Percentiles rank a stretch among this genome's conserved stretches.
These are phyloP conservation scores for Macrolepiota dolichaula DNA, from an alignment of 768 basidiomycete species.

Conservation along the genomic window DNA sequence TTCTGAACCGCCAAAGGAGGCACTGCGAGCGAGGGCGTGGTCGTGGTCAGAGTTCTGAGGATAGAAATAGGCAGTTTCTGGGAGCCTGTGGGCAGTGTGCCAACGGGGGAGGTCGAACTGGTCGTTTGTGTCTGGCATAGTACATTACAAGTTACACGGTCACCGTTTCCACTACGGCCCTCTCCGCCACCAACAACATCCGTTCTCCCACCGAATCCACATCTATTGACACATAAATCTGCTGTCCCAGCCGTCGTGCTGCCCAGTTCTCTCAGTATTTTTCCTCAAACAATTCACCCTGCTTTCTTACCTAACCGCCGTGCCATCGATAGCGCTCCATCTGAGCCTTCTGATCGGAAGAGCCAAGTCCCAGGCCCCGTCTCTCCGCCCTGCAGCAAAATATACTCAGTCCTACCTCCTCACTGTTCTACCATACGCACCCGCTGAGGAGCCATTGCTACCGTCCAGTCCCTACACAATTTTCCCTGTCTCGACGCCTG, in stretches of 20 bases:
- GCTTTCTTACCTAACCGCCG: slow-evolving; percentile 67
- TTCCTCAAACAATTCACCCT: slow-evolving; percentile 15
- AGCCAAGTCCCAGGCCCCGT: slow-evolving; percentile 55
- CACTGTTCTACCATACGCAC: slow-evolving; percentile 25
- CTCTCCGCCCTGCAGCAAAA: slow-evolving; percentile 25
- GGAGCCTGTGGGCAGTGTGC: slow-evolving; percentile 47
- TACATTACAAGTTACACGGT: slow-evolving; percentile 10
- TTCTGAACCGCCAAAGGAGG: slow-evolving; percentile 55
- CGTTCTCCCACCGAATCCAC: slow-evolving; percentile 43
- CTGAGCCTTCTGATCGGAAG: slow-evolving; percentile 58
- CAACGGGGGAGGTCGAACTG: slow-evolving; percentile 79
- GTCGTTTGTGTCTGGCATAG: slow-evolving; percentile 76
- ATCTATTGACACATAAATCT: slow-evolving; percentile 75
- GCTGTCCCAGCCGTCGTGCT: slow-evolving; percentile 64
- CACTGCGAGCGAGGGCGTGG: slow-evolving; percentile 61
- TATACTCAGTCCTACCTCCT: slow-evolving; percentile 9
- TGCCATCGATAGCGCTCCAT: slow-evolving; percentile 70
- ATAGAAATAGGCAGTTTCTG: slow-evolving; percentile 49
- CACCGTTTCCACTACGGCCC: slow-evolving; percentile 49
- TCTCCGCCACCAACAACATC: slow-evolving; percentile 57
- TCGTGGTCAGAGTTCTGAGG: slow-evolving; percentile 28
- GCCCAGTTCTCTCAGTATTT: slow-evolving; percentile 13
- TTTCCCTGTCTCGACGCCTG: slow-evolving; percentile 51
- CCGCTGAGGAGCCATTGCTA: slow-evolving; percentile 63
- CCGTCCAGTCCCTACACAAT: slow-evolving; percentile 77